These are phyloP conservation scores for Furcasterigmium furcatum DNA, from an alignment of 2,329 filamentous ascomycete species.

Conservation along the genomic window DNA sequence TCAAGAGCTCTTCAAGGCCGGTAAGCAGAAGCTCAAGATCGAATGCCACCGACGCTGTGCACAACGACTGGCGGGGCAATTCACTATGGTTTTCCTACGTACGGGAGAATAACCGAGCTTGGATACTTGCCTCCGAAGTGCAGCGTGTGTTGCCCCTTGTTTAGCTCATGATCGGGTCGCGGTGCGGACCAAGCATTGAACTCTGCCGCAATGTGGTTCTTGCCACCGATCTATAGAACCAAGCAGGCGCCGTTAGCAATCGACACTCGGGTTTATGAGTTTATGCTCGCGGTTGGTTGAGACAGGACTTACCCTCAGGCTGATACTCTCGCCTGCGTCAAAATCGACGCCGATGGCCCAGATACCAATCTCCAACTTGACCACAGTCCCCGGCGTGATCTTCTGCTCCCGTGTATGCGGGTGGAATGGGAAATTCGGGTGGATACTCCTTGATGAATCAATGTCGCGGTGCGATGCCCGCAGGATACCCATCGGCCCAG, in stretches of 20 bases:
- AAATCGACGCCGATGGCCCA: conserved; percentile 43
- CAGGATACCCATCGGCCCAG: conserved; percentile 37
- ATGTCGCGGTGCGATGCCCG: conserved; percentile 38
- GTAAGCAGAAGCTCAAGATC: too few relatives aligned
- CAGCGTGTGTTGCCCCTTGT: conserved; percentile 32
- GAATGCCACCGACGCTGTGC: too few relatives aligned
- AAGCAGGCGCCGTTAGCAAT: too few relatives aligned
- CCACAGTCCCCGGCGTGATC: conserved; percentile 33
- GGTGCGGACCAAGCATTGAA: conserved; percentile 27
- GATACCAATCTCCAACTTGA: conserved; percentile 43
- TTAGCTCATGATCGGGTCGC: conserved; percentile 34
- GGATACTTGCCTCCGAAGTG: conserved; percentile 32
- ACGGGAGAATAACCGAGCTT: conserved; percentile 31
- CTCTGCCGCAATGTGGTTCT: too few relatives aligned
- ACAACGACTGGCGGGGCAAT: too few relatives aligned
- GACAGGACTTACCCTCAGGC: conserved; percentile 25
- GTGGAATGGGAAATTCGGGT: conserved; percentile 26
- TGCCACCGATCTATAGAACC: too few relatives aligned
- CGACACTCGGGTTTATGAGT: too few relatives aligned
- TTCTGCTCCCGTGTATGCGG: conserved; percentile 36
- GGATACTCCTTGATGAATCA: conserved; percentile 24
- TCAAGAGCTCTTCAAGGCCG: too few relatives aligned
- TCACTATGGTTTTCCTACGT: too few relatives aligned
- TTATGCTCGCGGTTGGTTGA: conserved; percentile 39
- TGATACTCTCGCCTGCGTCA: conserved; percentile 31